A percentile compares a stretch with the other conserved stretches of the same genome.
Evolutionary conservation across 2,329 filamentous ascomycete genomes (phyloP).

Genomic region (Pseudogymnoascus sp.): DNA sequence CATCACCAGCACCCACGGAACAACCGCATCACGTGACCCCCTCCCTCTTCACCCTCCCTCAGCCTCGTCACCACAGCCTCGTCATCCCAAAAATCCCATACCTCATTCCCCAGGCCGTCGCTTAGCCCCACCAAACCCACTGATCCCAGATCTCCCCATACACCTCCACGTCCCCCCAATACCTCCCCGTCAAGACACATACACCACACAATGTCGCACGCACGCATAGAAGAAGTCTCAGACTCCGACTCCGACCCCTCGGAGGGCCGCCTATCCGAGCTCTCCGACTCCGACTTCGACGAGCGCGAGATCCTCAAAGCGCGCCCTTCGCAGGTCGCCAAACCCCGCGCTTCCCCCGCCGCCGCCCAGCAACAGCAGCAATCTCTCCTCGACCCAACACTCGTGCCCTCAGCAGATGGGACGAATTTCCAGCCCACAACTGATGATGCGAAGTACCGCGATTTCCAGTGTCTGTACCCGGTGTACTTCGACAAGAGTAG

Average conservation of each 20-base stretch:
- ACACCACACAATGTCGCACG: constrained; percentile 62
- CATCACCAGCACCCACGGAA: background rate
- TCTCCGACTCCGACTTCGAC: constrained; percentile 50
- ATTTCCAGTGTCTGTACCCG: constrained; percentile 87
- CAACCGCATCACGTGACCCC: background rate
- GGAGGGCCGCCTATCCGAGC: constrained; percentile 70
- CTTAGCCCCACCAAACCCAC: constrained; percentile 11
- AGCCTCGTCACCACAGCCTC: background rate
- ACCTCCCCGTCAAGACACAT: constrained; percentile 13
- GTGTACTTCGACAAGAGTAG: constrained; percentile 84
- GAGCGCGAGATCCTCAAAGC: constrained; percentile 36
- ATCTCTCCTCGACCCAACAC: constrained; percentile 20
- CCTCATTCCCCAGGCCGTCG: background rate
- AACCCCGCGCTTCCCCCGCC: constrained; percentile 27
- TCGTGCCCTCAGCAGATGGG: constrained; percentile 28
- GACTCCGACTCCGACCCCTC: constrained; percentile 79
- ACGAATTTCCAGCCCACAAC: constrained; percentile 35
- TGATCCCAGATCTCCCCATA: constrained; percentile 13
- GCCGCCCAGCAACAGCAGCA: constrained; percentile 20
- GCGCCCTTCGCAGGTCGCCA: constrained; percentile 27
- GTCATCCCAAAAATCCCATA: background rate
- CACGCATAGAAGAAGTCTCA: constrained; percentile 86
- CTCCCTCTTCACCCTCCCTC: background rate
- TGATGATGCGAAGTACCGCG: constrained; percentile 56
- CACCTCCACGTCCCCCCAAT: background rate